Conservation (phyloP, 1,284 basidiomycete genomes). For the Somion occarium region DNA sequence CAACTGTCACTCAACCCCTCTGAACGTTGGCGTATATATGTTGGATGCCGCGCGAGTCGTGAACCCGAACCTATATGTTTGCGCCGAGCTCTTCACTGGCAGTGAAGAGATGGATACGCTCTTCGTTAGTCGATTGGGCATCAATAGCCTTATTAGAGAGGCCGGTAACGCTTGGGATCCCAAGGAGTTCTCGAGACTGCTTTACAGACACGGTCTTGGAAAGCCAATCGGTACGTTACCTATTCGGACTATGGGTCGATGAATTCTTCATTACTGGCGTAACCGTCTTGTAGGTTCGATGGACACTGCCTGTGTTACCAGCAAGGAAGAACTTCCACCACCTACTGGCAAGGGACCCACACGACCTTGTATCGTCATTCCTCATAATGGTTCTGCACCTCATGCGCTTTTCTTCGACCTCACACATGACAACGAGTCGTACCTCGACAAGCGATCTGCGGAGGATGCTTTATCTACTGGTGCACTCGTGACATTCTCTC, state of each 20-base stretch:
- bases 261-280: not conserved
- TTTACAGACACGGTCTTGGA: constrained; percentile 85
- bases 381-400: constrained; percentile 79
- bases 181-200: constrained; percentile 80
- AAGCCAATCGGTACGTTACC: constrained; percentile 75
- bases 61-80: constrained; percentile 92
- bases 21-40: constrained; percentile 89
- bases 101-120: constrained; percentile 89
- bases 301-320: constrained; percentile 82
- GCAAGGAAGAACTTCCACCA: constrained; percentile 67
- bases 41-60: constrained; percentile 87
- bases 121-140: constrained; percentile 86
- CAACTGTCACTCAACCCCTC: constrained; percentile 96
- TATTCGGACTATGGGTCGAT: not conserved
- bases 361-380: constrained; percentile 69
- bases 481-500: constrained; percentile 83
- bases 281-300: constrained; percentile 68
- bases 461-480: constrained; percentile 93
- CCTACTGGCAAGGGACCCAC: constrained; percentile 76
- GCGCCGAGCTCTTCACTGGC: constrained; percentile 96
- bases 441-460: constrained; percentile 82
- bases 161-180: constrained; percentile 87
- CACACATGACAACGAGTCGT: constrained; percentile 95
- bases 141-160: constrained; percentile 91
- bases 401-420: constrained; percentile 93